Evolutionary conservation across 805 yeast species (phyloP).

Genomic region (Torulaspora indica): DNA sequence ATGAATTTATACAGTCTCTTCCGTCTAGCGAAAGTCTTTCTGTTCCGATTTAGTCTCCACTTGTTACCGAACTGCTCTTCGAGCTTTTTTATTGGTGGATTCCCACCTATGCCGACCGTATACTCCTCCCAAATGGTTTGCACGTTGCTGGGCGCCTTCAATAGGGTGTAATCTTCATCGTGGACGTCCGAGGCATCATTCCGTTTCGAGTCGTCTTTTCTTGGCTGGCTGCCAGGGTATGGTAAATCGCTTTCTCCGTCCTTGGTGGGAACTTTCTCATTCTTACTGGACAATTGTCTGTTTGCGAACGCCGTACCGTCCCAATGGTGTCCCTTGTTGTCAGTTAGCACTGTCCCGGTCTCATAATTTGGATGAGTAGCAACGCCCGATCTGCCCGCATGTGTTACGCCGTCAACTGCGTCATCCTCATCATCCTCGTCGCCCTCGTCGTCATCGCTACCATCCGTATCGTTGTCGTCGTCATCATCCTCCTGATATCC

Average conservation of each 20-base stretch:
- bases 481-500: constrained; percentile 23
- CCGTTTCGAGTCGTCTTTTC: neutral
- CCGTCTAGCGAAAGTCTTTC: constrained; percentile 37
- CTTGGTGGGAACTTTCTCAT: neutral
- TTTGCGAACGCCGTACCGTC: neutral
- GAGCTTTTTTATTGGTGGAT: constrained; percentile 40
- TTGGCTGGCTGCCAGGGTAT: neutral
- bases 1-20: constrained; percentile 37
- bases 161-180: constrained; percentile 26
- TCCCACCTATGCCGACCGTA: constrained; percentile 39
- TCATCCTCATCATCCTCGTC: constrained; percentile 19
- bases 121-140: constrained; percentile 40
- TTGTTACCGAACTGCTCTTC: constrained; percentile 41
- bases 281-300: neutral
- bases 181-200: constrained; percentile 2
- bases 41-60: constrained; percentile 40
- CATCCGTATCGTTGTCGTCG: constrained; percentile 14
- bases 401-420: constrained; percentile 7
- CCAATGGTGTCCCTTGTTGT: neutral
- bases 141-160: constrained; percentile 36
- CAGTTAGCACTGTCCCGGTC: neutral
- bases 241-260: neutral
- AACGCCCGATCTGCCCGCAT: neutral
- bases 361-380: neutral
- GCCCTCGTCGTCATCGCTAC: constrained; percentile 19